These are phyloP conservation scores for Catunica adiposa DNA, from an alignment of 2,329 filamentous ascomycete genomes.

Conservation along the genomic window DNA sequence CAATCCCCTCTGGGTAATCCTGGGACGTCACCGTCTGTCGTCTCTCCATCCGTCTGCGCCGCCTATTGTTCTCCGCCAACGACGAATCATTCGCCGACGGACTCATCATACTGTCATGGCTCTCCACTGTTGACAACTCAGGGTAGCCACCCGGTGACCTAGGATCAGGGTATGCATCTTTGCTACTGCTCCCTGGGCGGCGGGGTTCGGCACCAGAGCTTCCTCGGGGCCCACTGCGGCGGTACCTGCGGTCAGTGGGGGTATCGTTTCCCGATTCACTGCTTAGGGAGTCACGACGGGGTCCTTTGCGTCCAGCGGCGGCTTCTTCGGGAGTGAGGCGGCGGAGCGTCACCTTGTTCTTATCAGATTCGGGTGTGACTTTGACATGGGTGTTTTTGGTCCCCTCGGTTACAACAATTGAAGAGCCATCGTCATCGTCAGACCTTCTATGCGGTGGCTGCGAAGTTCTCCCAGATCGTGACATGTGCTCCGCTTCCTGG, in stretches of 20 bases:
- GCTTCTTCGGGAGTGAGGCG: conserved; percentile 45
- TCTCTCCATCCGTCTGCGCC: conserved; percentile 36
- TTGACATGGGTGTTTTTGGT: conserved; percentile 36
- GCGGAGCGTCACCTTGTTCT: conserved; percentile 44
- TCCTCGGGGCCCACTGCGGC: conserved; percentile 28
- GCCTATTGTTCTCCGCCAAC: conserved; percentile 34
- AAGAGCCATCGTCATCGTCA: conserved; percentile 17
- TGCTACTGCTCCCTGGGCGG: conserved; percentile 24
- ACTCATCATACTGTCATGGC: conserved; percentile 32
- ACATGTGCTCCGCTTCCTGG: conserved; percentile 23
- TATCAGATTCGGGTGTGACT: conserved; percentile 34
- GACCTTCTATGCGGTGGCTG: conserved; percentile 12
- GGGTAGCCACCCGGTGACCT: conserved; percentile 23
- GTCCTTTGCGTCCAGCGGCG: conserved; percentile 20
- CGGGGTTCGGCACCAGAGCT: conserved; percentile 8
- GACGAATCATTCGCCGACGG: conserved; percentile 27
- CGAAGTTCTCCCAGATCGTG: conserved; percentile 9
- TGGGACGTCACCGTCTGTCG: conserved; percentile 24
- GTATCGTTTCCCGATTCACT: conserved; percentile 42
- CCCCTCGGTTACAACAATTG: conserved; percentile 25
- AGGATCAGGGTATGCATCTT: conserved; percentile 44
- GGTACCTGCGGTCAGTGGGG: conserved; percentile 30
- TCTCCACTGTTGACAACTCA: conserved; percentile 33
- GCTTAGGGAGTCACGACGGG: conserved; percentile 34
- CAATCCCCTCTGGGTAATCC: conserved; percentile 3